Conservation (phyloP, 2,329 filamentous ascomycete species). For the Bipolaris zeicola region DNA sequence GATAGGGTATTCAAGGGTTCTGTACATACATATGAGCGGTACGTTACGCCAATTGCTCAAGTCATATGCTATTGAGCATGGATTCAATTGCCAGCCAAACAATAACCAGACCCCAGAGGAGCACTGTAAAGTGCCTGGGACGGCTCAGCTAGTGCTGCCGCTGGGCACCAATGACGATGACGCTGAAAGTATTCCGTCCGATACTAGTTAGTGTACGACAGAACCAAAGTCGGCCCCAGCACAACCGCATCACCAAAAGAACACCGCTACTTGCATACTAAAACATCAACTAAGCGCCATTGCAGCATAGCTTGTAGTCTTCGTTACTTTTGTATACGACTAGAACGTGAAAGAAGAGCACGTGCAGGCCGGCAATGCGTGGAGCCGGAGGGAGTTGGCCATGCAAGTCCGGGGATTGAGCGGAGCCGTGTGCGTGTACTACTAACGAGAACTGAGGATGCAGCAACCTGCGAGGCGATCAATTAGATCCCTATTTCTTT, state of each 20-base stretch:
- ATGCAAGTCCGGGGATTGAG: neutral
- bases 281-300: neutral
- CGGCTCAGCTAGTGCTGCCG: neutral
- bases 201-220: neutral
- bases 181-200: neutral
- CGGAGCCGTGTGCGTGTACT: neutral
- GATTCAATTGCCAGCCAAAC: neutral
- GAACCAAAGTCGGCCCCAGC: neutral
- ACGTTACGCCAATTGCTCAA: neutral
- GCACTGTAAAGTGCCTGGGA: neutral
- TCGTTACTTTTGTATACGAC: neutral
- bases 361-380: neutral
- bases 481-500: neutral
- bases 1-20: neutral
- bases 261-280: neutral
- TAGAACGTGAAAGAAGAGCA: neutral
- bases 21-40: neutral
- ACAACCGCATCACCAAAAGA: neutral
- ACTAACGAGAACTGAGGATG: neutral
- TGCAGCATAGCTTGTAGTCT: neutral
- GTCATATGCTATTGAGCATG: neutral
- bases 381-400: neutral
- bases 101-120: neutral
- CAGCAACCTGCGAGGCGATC: neutral
- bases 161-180: neutral